Percentiles rank a stretch among this genome's conserved stretches.
Conservation (phyloP, 345 rosid genomes). For the Arabidopsis thaliana region DNA sequence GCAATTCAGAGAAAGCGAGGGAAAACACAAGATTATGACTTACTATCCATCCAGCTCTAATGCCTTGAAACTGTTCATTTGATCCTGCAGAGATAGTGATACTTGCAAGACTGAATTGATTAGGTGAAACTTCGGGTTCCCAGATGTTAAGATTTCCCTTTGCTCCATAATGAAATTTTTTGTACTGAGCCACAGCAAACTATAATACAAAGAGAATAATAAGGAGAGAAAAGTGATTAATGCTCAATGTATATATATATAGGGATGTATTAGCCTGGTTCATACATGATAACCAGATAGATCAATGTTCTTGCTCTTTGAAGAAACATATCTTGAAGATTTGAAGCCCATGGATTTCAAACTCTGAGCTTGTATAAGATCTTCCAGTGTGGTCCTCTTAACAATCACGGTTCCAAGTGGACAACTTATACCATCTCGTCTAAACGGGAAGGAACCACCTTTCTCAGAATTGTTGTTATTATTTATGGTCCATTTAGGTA, state of each 20-base stretch:
- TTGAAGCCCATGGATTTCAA: conserved; percentile 21
- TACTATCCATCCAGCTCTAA: conserved; percentile 42
- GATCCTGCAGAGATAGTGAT: background rate
- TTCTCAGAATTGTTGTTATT: conserved; percentile 13
- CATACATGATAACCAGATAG: conserved; percentile 34
- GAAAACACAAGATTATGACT: conserved; percentile 4
- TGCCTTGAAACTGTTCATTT: conserved; percentile 15
- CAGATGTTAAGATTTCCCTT: conserved; percentile 25
- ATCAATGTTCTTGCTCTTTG: background rate
- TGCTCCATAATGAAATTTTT: conserved; percentile 5
- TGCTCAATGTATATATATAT: background rate
- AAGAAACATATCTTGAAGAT: conserved; percentile 7
- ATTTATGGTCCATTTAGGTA: conserved; percentile 7
- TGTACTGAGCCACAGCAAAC: conserved; percentile 22
- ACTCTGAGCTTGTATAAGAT: conserved; percentile 21
- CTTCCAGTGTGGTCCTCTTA: conserved; percentile 25
- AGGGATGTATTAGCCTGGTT: background rate
- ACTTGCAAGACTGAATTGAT: conserved; percentile 29
- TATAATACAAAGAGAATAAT: background rate
- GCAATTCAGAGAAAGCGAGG: background rate
- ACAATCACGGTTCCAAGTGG: conserved; percentile 35
- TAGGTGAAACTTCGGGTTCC: conserved; percentile 24
- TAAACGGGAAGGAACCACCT: background rate
- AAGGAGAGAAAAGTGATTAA: background rate
- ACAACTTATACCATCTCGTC: conserved; percentile 20